phyloP scores from a whole-genome alignment of 2,329 filamentous ascomycete species.

The Diplodia sapinea region DNA sequence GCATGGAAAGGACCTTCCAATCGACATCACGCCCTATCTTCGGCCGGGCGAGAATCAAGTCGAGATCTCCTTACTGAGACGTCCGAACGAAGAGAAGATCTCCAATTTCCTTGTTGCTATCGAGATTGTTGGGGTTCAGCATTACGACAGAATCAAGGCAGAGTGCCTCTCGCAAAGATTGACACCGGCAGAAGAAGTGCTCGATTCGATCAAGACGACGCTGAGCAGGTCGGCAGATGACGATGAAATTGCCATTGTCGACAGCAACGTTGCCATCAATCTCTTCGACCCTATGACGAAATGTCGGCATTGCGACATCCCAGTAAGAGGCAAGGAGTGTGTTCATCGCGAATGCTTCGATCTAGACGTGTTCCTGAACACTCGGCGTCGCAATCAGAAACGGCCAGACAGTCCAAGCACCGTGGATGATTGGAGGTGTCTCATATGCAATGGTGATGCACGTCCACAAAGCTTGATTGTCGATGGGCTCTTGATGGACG shows the following conservation, averaged over 20 bases:
- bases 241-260: constrained; percentile 52
- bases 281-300: constrained; percentile 56
- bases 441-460: constrained; percentile 78
- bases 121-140: constrained; percentile 68
- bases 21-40: constrained; percentile 72
- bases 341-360: constrained; percentile 89
- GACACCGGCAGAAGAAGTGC: constrained; percentile 56
- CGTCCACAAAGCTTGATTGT: constrained; percentile 73
- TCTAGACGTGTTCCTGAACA: constrained; percentile 77
- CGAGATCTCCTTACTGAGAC: constrained; percentile 50
- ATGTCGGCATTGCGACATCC: constrained; percentile 65
- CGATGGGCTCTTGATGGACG: constrained; percentile 73
- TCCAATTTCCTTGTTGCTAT: constrained; percentile 69
- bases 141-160: constrained; percentile 47
- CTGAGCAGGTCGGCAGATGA: constrained; percentile 51
- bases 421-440: constrained; percentile 82
- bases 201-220: constrained; percentile 62
- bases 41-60: constrained; percentile 66
- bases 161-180: constrained; percentile 39
- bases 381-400: constrained; percentile 54
- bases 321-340: constrained; percentile 74
- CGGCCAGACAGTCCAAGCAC: constrained; percentile 43
- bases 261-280: constrained; percentile 50
- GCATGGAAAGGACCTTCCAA: constrained; percentile 75
- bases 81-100: constrained; percentile 43